A percentile compares a stretch with the other conserved stretches of the same genome.
Evolutionary conservation across 1,284 basidiomycete species (phyloP).

Genomic region (Prillingera fragicola): DNA sequence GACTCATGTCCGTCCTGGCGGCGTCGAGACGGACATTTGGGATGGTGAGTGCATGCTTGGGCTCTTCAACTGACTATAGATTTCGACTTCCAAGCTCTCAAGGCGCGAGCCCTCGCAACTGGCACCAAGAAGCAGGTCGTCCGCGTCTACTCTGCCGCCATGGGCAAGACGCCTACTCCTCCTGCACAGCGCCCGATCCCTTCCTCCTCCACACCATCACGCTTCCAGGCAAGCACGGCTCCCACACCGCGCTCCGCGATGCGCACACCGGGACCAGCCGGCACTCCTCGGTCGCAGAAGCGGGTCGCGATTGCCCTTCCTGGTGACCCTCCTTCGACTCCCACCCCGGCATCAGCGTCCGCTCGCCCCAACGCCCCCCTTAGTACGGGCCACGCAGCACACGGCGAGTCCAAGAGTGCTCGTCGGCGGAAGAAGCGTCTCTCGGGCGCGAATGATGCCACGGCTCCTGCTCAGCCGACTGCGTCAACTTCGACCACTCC

Average conservation of each 20-base stretch:
- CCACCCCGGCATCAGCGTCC: background rate
- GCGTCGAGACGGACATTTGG: constrained; percentile 26
- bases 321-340: background rate
- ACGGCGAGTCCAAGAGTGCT: too few species aligned
- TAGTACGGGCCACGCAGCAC: too few species aligned
- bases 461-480: too few species aligned
- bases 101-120: constrained; percentile 22
- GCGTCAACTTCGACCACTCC: too few species aligned
- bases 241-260: constrained; percentile 9
- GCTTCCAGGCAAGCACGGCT: too few species aligned
- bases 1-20: constrained; percentile 26
- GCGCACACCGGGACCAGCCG: background rate
- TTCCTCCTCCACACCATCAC: too few species aligned
- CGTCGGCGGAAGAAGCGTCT: too few species aligned
- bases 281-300: constrained; percentile 10
- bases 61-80: constrained; percentile 14
- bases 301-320: constrained; percentile 10
- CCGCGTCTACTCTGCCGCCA: constrained; percentile 14
- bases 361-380: background rate
- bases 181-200: too few species aligned
- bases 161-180: constrained; percentile 6
- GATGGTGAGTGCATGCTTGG: constrained; percentile 24
- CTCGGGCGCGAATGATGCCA: too few species aligned
- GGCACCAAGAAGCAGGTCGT: constrained; percentile 10
- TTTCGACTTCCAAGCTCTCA: constrained; percentile 28